phyloP scores from a whole-genome alignment of 441 rosid genomes.

The Dalechampia spathulata region DNA sequence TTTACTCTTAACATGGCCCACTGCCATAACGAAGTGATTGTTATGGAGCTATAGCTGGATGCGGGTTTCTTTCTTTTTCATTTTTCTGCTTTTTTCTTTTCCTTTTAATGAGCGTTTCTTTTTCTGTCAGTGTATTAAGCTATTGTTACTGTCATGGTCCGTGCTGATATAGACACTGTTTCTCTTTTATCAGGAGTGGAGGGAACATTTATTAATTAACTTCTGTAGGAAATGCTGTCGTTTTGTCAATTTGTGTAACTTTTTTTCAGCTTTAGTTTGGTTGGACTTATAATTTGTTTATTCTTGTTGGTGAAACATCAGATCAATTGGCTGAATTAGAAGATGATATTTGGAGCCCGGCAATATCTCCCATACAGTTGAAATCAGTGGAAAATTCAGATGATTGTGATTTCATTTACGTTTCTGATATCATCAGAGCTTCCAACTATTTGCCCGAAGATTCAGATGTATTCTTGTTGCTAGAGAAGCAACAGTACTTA shows the following conservation, averaged over 20 bases:
- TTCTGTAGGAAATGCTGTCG: slow-evolving; percentile 2
- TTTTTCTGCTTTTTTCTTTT: too few relatives aligned
- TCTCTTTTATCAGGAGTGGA: not conserved
- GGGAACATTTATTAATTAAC: not conserved
- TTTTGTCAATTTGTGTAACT: slow-evolving; percentile 1
- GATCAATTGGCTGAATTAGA: slow-evolving; percentile 36
- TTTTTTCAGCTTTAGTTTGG: not conserved
- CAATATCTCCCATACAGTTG: slow-evolving; percentile 25
- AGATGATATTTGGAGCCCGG: slow-evolving; percentile 33
- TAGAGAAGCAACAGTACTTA: slow-evolving; percentile 67
- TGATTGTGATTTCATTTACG: slow-evolving; percentile 52
- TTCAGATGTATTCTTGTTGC: slow-evolving; percentile 41
- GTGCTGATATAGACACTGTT: slow-evolving; percentile 19
- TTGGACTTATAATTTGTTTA: not conserved
- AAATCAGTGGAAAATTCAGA: slow-evolving; percentile 31
- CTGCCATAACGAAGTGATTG: not conserved
- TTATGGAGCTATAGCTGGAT: slow-evolving; percentile 1
- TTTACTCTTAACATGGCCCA: slow-evolving; percentile 19
- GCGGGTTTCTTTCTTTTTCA: not conserved
- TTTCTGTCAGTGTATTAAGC: slow-evolving; percentile 11
- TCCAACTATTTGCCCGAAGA: slow-evolving; percentile 49
- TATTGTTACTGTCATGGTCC: slow-evolving; percentile 17
- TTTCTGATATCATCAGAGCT: slow-evolving; percentile 62
- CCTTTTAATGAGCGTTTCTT: slow-evolving; percentile 7
- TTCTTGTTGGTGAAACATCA: slow-evolving; percentile 16